Conservation (phyloP, 1,284 basidiomycete species). For the Rhodotorula mucilaginosa region DNA sequence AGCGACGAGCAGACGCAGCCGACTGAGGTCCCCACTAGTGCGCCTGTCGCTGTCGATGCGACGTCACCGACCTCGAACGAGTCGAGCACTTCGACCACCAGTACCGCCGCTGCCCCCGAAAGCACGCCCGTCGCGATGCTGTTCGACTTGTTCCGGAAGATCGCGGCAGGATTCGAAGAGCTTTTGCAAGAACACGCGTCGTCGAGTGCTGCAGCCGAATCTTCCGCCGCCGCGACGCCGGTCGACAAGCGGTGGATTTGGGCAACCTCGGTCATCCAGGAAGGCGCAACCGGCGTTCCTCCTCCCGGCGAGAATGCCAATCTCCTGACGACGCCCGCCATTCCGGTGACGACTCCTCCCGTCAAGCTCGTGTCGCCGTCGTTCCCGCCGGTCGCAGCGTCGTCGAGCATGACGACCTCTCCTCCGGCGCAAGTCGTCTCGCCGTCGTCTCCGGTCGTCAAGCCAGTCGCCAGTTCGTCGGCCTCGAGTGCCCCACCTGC, state of each 20-base stretch:
- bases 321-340: slow-evolving; percentile 1
- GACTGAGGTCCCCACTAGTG: not conserved
- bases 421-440: not conserved
- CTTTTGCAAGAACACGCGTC: not conserved
- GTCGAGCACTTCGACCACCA: not conserved
- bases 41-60: not conserved
- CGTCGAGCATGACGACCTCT: not conserved
- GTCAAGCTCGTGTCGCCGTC: slow-evolving; percentile 13
- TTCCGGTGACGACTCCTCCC: slow-evolving; percentile 10
- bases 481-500: not conserved
- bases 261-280: slow-evolving; percentile 30
- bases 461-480: not conserved
- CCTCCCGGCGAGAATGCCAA: slow-evolving; percentile 26
- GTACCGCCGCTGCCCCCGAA: too few species aligned
- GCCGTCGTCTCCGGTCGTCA: not conserved
- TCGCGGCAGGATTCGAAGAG: not conserved
- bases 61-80: not conserved
- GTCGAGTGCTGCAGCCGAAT: not conserved
- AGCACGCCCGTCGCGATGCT: not conserved
- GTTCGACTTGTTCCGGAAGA: not conserved
- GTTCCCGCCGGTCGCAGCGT: not conserved
- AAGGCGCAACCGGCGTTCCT: slow-evolving; percentile 20
- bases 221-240: not conserved
- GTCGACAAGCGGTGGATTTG: slow-evolving; percentile 34
- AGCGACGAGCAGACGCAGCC: not conserved